Evolutionary conservation across 164 flowering plant genomes (phyloP), one percentile per base, ranked within the genome.

Genomic region (Sextonia rubra): DNA sequence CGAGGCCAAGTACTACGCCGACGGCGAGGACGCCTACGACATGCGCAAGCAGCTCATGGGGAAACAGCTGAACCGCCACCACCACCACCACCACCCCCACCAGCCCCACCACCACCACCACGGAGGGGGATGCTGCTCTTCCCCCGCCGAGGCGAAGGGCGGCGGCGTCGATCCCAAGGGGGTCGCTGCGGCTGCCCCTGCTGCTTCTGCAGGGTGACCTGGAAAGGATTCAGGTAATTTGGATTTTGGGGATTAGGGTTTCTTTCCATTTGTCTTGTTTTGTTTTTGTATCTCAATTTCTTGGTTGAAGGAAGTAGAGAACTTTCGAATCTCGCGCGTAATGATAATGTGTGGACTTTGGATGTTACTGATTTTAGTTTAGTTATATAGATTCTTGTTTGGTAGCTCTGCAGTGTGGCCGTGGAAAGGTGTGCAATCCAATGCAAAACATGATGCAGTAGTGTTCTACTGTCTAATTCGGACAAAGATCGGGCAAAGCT

Each of bases 21-120:
- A 93, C 75, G 98, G 98, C 1, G 98, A 93, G 75, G 95, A 93
- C 77, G 98, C 98, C 5, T 91, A 91, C 80, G 97, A 93, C 74
- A 93, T 93, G 98, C 76, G 94, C 82, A 90, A 91, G 84, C 85
- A 86, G 83, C 82, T 93, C 55, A 91, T 89, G 78, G 94, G 88
- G 23, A 91, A 79, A 78, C 82, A 72, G 69, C 83, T 77, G 2
- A 82, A 77, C 15, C 85, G 76, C 3, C 86, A 79, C 0, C 83
- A 80, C 8, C 69, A 44, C 24, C 79, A 71, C 47, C 73, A 69
- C 12, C 84, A 80, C 37, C 81, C 75, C 30, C 89, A 69, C 12
- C 84, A 80, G 27, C 81, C 75, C 30, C 89, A 85, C 44, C 84
- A 80, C 22, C 88, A 88, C 74, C 88, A 86, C 26, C 96, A 91